Base-by-base conservation (phyloP, 345 rosid species). In the Gossypium stocksii region DNA sequence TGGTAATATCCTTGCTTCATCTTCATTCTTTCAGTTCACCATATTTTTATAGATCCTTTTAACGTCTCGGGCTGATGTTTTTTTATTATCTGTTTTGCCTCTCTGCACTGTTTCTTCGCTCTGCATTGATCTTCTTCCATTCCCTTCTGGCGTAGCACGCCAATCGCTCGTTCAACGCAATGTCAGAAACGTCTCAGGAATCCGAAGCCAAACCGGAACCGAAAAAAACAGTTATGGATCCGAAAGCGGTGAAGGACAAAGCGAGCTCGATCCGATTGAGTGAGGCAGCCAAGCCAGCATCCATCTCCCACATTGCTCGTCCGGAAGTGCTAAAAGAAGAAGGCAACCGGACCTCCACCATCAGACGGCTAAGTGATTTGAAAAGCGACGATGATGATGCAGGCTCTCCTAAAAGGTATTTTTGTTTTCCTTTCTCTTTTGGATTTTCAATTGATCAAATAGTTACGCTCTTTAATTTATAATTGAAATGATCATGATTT, bases 281-380 rank as follows among this genome's bases (percentile, higher is more conserved):
- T 68, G 72, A 48, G 43, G 53, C 13, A 8, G 17, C 23, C 45
- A 70, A 70, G 51, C 45, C 60, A 52, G 73, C 23, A 70, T 74
- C 82, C 69, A 56, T 84, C 23, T 34, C 58, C 67, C 83, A 74
- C 41, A 80, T 78, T 60, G 57, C 82, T 60, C 77, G 58, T 9
- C 78, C 82, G 56, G 83, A 80, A 72, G 82, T 83, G 13, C 77
- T 77, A 63, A 90, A 85, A 60, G 89, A 85, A 56, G 86, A 88
- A 73, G 97, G 91, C 0, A 89, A 74, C 82, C 86, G 89, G 56
- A 85, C 97, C 6, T 94, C 93, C 81, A 92, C 98, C 41, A 90
- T 91, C 97, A 84, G 98, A 74, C 90, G 91, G 71, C 92, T 89
- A 52, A 87, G 79, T 68, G 97, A 89, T 74, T 76, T 92, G 75